Percentiles rank a stretch among this genome's conserved stretches.
These are phyloP conservation scores for Claviceps paspali DNA, from an alignment of 2,329 filamentous ascomycete genomes.

Conservation along the genomic window DNA sequence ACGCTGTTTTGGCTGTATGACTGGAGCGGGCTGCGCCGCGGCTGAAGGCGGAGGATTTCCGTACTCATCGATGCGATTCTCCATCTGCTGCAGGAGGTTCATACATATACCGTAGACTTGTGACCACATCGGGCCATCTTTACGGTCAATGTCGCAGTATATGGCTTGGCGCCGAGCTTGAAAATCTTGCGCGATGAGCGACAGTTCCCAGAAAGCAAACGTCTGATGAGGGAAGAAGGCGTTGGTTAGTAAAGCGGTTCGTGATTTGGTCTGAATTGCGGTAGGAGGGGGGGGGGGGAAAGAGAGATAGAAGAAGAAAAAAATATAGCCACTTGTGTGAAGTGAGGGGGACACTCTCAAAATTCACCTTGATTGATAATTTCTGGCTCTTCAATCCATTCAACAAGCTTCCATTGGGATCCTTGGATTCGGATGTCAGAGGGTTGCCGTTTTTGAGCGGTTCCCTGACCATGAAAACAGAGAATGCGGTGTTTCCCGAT, in stretches of 20 bases:
- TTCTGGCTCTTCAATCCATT: constrained; percentile 76
- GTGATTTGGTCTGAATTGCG: constrained; percentile 1
- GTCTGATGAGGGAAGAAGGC: constrained; percentile 27
- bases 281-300: too few relatives aligned
- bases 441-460: constrained; percentile 76
- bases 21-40: constrained; percentile 15
- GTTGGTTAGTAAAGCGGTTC: too few relatives aligned
- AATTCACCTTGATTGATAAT: constrained; percentile 53
- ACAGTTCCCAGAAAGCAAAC: constrained; percentile 86
- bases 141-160: constrained; percentile 75
- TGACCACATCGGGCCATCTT: constrained; percentile 65
- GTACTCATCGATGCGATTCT: constrained; percentile 48
- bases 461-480: constrained; percentile 62
- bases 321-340: too few relatives aligned
- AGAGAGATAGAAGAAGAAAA: too few relatives aligned
- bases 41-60: constrained; percentile 27
- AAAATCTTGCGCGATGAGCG: constrained; percentile 61
- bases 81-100: constrained; percentile 51
- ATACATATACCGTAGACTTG: constrained; percentile 61
- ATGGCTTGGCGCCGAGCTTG: constrained; percentile 64
- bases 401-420: constrained; percentile 80
- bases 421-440: constrained; percentile 70
- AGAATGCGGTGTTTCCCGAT: constrained; percentile 61
- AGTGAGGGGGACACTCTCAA: constrained; percentile 1
- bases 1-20: constrained; percentile 18